Conservation (phyloP, 129 eudicot genomes). For the Apium graveolens region DNA sequence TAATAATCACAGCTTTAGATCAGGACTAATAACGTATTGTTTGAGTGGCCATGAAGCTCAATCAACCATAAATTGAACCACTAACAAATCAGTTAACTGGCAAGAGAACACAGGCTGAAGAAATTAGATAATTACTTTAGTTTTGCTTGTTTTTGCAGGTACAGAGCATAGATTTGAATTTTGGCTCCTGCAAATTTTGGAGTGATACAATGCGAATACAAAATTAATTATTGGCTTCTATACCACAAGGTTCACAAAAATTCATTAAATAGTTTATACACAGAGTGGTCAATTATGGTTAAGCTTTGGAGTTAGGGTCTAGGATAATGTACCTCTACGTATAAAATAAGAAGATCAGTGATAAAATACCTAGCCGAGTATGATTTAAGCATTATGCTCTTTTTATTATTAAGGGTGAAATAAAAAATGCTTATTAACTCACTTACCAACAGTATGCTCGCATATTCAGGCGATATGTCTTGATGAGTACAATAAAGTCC, state of each 20-base stretch:
- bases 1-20: not conserved
- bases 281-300: not conserved
- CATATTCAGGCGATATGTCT: conserved; percentile 96
- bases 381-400: too few species aligned
- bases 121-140: not conserved
- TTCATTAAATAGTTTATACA: not conserved
- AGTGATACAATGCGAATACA: not conserved
- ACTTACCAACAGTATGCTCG: conserved; percentile 93
- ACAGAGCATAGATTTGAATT: not conserved
- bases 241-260: not conserved
- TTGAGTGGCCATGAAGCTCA: not conserved
- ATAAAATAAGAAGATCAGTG: too few species aligned
- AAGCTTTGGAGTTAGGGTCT: not conserved
- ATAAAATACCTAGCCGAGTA: not conserved
- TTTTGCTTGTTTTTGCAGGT: not conserved
- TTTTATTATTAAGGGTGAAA: not conserved
- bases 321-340: not conserved
- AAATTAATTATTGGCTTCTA: too few species aligned
- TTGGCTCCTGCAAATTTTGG: not conserved
- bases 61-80: not conserved
- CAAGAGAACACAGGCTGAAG: not conserved
- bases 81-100: not conserved
- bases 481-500: conserved; percentile 97
- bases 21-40: not conserved
- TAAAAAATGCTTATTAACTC: not conserved